Conservation (phyloP, 2,329 filamentous ascomycete species). For the Trichoderma aggressivum region DNA sequence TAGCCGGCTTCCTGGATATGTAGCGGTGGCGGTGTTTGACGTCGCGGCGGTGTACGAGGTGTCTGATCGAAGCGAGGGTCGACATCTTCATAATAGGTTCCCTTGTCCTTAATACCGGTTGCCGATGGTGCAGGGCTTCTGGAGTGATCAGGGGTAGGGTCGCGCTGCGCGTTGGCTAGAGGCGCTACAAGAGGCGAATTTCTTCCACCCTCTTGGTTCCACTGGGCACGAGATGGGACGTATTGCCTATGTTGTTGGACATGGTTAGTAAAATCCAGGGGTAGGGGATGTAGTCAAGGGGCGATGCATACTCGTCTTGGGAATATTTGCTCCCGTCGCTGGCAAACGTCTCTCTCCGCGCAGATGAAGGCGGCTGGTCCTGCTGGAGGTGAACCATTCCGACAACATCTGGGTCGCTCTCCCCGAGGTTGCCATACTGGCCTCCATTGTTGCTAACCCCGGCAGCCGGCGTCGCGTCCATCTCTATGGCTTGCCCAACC, state of each 20-base stretch:
- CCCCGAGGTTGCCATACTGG: slow-evolving; percentile 48
- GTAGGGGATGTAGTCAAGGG: no score
- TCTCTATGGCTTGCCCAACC: slow-evolving; percentile 69
- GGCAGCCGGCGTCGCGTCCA: slow-evolving; percentile 63
- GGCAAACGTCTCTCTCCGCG: slow-evolving; percentile 48
- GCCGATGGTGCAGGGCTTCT: slow-evolving; percentile 33
- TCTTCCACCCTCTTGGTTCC: slow-evolving; percentile 45
- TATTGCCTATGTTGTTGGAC: slow-evolving; percentile 41
- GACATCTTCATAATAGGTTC: slow-evolving; percentile 85
- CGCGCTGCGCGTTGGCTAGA: slow-evolving; percentile 38
- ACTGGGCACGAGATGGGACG: slow-evolving; percentile 53
- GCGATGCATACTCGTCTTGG: slow-evolving; percentile 61
- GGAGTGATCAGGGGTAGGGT: slow-evolving; percentile 34
- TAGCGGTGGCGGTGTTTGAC: slow-evolving; percentile 17
- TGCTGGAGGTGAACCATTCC: slow-evolving; percentile 73
- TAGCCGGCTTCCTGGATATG: slow-evolving; percentile 42
- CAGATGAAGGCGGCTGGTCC: slow-evolving; percentile 30
- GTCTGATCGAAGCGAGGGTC: slow-evolving; percentile 70
- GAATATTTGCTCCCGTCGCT: slow-evolving; percentile 72
- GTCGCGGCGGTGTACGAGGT: slow-evolving; percentile 25
- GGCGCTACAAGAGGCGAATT: slow-evolving; percentile 46
- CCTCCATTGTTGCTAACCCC: slow-evolving; percentile 39
- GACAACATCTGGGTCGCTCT: slow-evolving; percentile 68
- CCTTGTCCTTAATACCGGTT: slow-evolving; percentile 31
- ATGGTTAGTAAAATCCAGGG: neutral